Conservation (phyloP, 768 basidiomycete genomes). For the Mycena indigotica region DNA sequence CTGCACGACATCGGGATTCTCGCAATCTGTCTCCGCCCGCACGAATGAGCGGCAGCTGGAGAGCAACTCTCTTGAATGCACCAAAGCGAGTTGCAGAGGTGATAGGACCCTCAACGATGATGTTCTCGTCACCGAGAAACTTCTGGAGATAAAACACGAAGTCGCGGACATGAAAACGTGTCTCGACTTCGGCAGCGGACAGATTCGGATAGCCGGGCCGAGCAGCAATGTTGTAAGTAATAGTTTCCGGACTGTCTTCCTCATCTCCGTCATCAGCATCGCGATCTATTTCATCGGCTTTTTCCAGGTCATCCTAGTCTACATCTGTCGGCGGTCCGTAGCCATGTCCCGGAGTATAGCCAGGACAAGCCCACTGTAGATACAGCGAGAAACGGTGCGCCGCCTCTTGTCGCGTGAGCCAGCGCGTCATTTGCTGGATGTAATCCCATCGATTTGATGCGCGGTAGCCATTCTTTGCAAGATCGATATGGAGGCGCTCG, state of each 20-base stretch:
- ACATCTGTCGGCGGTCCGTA: neutral
- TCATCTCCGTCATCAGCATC: neutral
- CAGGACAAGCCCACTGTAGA: neutral
- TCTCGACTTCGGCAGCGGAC: neutral
- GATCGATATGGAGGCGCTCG: slow-evolving; percentile 42
- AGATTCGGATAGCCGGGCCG: neutral
- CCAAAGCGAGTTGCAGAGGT: neutral
- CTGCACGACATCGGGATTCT: neutral
- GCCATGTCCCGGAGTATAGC: neutral
- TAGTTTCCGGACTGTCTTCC: neutral
- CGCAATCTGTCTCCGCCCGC: neutral
- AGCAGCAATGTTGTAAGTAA: neutral
- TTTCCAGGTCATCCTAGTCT: neutral
- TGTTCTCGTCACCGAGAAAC: neutral
- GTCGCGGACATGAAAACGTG: neutral
- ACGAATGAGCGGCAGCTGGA: neutral
- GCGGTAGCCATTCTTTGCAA: slow-evolving; percentile 33
- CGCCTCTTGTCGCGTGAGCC: slow-evolving; percentile 33
- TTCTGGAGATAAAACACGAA: neutral
- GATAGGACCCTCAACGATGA: neutral
- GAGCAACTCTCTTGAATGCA: neutral
- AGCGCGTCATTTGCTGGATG: slow-evolving; percentile 36
- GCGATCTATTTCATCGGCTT: neutral
- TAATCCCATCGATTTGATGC: slow-evolving; percentile 28
- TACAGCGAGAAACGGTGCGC: neutral